Evolutionary conservation across 768 basidiomycete genomes (phyloP).

Genomic region (Amyloporia xantha): DNA sequence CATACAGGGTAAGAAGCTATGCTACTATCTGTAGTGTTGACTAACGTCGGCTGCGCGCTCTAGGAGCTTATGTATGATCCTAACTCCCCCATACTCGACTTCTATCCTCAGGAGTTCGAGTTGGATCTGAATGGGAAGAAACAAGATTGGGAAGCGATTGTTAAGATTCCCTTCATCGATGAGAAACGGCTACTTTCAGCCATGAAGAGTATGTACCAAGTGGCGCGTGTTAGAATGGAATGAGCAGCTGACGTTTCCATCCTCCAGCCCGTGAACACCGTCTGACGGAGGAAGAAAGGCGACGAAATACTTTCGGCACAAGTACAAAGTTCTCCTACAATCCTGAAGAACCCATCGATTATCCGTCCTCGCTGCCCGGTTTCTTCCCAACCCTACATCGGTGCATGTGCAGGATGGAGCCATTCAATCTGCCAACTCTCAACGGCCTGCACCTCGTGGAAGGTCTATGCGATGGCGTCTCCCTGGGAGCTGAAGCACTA

Average conservation of each 20-base stretch:
- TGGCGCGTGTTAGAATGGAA: background rate
- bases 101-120: conserved; percentile 90
- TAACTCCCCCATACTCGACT: conserved; percentile 85
- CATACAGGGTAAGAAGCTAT: conserved; percentile 79
- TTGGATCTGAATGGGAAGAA: conserved; percentile 97
- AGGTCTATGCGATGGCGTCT: conserved; percentile 85
- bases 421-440: conserved; percentile 85
- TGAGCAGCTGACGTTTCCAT: background rate
- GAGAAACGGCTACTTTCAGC: conserved; percentile 69
- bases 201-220: conserved; percentile 60
- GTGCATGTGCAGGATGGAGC: conserved; percentile 72
- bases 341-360: conserved; percentile 52
- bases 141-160: conserved; percentile 97
- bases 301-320: conserved; percentile 71
- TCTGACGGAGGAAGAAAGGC: conserved; percentile 66
- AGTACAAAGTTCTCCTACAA: conserved; percentile 77
- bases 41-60: conserved; percentile 2
- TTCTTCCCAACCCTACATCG: conserved; percentile 88
- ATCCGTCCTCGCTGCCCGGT: conserved; percentile 89
- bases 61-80: conserved; percentile 87
- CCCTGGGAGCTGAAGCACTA: conserved; percentile 76
- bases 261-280: conserved; percentile 66
- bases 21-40: conserved; percentile 4
- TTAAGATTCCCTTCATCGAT: conserved; percentile 98
- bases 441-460: conserved; percentile 79